Percentiles rank a stretch among this genome's conserved stretches.
Conservation (phyloP, 768 basidiomycete species). For the Tricholoma terreum region DNA sequence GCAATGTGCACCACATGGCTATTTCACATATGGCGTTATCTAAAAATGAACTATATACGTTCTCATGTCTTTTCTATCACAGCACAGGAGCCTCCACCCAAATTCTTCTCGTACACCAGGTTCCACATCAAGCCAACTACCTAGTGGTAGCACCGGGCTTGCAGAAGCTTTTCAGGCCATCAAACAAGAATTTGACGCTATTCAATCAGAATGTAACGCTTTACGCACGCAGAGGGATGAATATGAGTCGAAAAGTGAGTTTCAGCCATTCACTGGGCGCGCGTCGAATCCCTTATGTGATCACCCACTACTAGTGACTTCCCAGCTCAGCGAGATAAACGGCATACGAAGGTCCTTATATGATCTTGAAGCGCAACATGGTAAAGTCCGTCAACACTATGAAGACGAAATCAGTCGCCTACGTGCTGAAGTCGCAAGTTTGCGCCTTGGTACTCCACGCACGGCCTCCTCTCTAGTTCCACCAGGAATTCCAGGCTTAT, state of each 20-base stretch:
- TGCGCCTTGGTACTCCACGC: slow-evolving; percentile 3
- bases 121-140: slow-evolving; percentile 40
- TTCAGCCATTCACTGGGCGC: background rate
- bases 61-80: background rate
- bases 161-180: slow-evolving; percentile 74
- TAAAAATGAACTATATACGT: background rate
- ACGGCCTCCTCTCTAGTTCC: slow-evolving; percentile 14
- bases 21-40: background rate
- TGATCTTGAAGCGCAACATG: slow-evolving; percentile 87
- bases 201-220: slow-evolving; percentile 52
- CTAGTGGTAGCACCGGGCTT: slow-evolving; percentile 38
- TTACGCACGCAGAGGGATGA: slow-evolving; percentile 85
- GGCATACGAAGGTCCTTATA: slow-evolving; percentile 88
- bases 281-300: background rate
- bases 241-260: slow-evolving; percentile 82
- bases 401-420: slow-evolving; percentile 80
- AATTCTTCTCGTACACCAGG: slow-evolving; percentile 5
- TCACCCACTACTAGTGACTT: slow-evolving; percentile 46
- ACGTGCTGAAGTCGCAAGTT: slow-evolving; percentile 58
- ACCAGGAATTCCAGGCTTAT: slow-evolving; percentile 18
- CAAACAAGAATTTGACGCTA: slow-evolving; percentile 73
- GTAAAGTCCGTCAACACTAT: slow-evolving; percentile 81
- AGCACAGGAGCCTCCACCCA: slow-evolving; percentile 10
- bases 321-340: slow-evolving; percentile 87
- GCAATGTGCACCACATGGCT: background rate